Base-by-base conservation (phyloP, 176 grass and related monocot species). In the Phyllostachys edulis region DNA sequence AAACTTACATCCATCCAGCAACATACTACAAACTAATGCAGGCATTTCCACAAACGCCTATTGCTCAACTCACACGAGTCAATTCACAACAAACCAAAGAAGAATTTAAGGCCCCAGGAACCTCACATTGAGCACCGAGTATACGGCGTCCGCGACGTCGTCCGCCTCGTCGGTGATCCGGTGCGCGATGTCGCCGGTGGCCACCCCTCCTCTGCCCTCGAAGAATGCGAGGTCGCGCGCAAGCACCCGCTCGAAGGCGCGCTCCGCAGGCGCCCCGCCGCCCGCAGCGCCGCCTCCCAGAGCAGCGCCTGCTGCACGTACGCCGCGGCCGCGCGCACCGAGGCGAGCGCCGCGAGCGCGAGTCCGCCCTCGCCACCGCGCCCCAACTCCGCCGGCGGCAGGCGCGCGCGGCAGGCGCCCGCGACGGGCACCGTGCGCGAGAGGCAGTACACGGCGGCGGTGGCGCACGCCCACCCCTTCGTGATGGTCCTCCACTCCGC, bases 91-190 rank as follows among this genome's bases (percentile, higher is more conserved):
- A 51, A 67, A 68, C 10, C 14, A 12, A 85, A 62, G 21, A 34
- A 41, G 38, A 15, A 51, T 16, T 47, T 15, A 49, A 44, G 55
- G 15, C 2, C 17, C 12, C 1, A 73, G 54, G 60, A 85, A 80
- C n/a, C 82, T 91, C 77, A 93, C 94, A 80, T 89, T 96, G 77
- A 96, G 80, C 6, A 96, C 71, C 67, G 91, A 82, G 82, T 89
- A 91, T 18, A 92, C 29, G 7, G 91, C 85, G 73, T 96, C 94
- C 17, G 91, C 86, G 18, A 96, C 91, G n/a, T 93, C 94, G 14
- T 92, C 79, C 2, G 73, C 90, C 84, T 96, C 94, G 20, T 90
- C 80, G 0, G 89, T 85, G 86, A 91, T 91, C 78, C 94, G 66
- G 79, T 90, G 86, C 5, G 91, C 86, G 62, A 96, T 24, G 66